These are phyloP conservation scores for Exserohilum rostratum DNA, from an alignment of 2,329 filamentous ascomycete species.

Conservation along the genomic window DNA sequence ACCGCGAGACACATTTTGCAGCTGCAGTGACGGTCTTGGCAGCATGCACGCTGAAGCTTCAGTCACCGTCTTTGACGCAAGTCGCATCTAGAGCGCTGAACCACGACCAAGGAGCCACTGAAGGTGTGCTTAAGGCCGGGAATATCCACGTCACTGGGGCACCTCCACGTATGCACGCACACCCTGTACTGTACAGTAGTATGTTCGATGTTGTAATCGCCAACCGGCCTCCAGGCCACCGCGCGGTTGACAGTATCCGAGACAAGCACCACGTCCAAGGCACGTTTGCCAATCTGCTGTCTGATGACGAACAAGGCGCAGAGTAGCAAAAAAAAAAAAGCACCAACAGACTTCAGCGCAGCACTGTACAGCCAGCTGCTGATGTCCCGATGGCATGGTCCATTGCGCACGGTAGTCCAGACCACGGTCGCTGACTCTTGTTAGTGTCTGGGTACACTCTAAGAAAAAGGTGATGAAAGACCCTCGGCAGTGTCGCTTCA, in stretches of 20 bases:
- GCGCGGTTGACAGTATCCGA: conserved; percentile 12
- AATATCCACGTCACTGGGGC: conserved; percentile 10
- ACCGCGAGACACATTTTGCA: conserved; percentile 4
- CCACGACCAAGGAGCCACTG: conserved; percentile 14
- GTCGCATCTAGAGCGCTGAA: conserved; percentile 2
- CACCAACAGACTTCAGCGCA: neutral
- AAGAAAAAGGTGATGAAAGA: conserved; percentile 3
- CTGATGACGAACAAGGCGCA: conserved; percentile 11
- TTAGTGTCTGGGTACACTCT: conserved; percentile 7
- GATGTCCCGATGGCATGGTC: conserved; percentile 20
- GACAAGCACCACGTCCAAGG: conserved; percentile 6
- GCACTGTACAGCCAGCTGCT: conserved; percentile 1
- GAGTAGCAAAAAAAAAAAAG: neutral
- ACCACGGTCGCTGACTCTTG: conserved; percentile 11
- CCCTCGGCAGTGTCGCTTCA: conserved; percentile 14
- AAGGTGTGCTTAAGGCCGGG: conserved; percentile 10
- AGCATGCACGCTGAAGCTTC: conserved; percentile 17
- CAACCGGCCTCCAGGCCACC: conserved; percentile 5
- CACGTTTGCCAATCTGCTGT: conserved; percentile 16
- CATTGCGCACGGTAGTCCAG: conserved; percentile 8
- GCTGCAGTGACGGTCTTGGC: conserved; percentile 19
- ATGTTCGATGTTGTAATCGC: conserved; percentile 1
- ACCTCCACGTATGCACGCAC: conserved; percentile 10
- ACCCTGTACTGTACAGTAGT: conserved; percentile 7
- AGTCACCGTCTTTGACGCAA: conserved; percentile 8